Evolutionary conservation across 805 yeast species (phyloP), one percentile per base, ranked within the genome.

Genomic region (Candida nemodendra): DNA sequence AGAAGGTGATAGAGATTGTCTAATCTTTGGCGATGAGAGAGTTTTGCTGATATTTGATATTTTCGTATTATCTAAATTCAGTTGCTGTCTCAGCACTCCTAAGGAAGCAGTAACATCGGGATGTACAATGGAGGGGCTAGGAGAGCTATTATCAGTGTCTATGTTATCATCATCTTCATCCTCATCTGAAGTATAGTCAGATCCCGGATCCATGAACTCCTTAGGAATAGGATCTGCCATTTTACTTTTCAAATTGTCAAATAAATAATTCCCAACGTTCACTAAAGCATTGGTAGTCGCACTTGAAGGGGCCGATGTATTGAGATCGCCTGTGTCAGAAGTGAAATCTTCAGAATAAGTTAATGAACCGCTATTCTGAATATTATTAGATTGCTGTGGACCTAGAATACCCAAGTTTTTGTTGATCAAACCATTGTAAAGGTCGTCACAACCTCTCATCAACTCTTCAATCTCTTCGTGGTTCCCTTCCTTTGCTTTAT

Each of bases 241-340:
- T 21, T 47, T 48, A 7, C 35, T 36, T 30, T 51, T 51, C 27
- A 59, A 37, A 28, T 56, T 50, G 30, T 57, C 44, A 27, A 51
- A 53, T 21, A 60, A 22, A 22, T 53, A 39, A 31, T 59, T 50
- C 0, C 62, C 59, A 27, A 54, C 48, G n/a, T 42, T 34, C 13
- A 55, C 36, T 6, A 53, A 42, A 5, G 42, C 44, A 18, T 56
- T 48, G 22, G 50, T 44, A 4, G 57, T 44, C 2, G 54, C 47
- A 17, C 36, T 38, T 7, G 45, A 36, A 24, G 50, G 46, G 14
- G 42, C 41, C 6, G 53, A 38, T 3, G 57, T 45, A 21, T 38
- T 46, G 9, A 54, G 39, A 16, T 54, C 58, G 15, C 54, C 61
- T 1, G 57, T 59, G 34, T 57, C 59, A 1, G 62, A 57, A 3